Conservation (phyloP, 2,329 filamentous ascomycete species). For the Corinectria fuckeliana region DNA sequence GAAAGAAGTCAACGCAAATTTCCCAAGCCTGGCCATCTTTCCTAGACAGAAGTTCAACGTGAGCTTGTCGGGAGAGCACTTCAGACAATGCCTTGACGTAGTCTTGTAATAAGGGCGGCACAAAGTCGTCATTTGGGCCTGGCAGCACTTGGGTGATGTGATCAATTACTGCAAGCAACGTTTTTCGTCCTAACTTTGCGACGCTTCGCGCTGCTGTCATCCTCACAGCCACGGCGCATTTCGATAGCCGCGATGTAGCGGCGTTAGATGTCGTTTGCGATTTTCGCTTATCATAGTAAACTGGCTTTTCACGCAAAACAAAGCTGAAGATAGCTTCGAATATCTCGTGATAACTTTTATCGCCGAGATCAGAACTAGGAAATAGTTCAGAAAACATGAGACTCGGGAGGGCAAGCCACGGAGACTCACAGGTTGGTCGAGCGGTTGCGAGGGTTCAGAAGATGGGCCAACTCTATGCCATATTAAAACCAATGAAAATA, state of each 20-base stretch:
- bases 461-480: constrained; percentile 44
- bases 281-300: constrained; percentile 62
- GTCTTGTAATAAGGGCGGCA: constrained; percentile 73
- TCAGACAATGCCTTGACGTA: constrained; percentile 79
- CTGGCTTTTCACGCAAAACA: constrained; percentile 70
- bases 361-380: constrained; percentile 59
- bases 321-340: constrained; percentile 81
- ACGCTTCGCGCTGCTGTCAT: constrained; percentile 74
- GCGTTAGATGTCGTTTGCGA: constrained; percentile 53
- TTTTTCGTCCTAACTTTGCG: constrained; percentile 73
- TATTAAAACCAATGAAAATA: constrained; percentile 11
- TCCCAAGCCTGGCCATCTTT: constrained; percentile 69
- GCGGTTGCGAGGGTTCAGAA: constrained; percentile 48
- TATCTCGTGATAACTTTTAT: constrained; percentile 81
- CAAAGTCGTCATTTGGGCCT: constrained; percentile 64
- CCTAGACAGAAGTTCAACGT: constrained; percentile 78
- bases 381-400: constrained; percentile 12
- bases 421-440: constrained; percentile 45
- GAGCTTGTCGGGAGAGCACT: constrained; percentile 74
- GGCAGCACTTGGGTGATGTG: constrained; percentile 81
- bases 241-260: constrained; percentile 64
- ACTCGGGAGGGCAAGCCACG: background rate
- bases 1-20: constrained; percentile 72
- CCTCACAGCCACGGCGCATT: constrained; percentile 75
- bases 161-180: constrained; percentile 77